Conservation (phyloP, 2,329 filamentous ascomycete genomes). For the Ascomycota sp. region DNA sequence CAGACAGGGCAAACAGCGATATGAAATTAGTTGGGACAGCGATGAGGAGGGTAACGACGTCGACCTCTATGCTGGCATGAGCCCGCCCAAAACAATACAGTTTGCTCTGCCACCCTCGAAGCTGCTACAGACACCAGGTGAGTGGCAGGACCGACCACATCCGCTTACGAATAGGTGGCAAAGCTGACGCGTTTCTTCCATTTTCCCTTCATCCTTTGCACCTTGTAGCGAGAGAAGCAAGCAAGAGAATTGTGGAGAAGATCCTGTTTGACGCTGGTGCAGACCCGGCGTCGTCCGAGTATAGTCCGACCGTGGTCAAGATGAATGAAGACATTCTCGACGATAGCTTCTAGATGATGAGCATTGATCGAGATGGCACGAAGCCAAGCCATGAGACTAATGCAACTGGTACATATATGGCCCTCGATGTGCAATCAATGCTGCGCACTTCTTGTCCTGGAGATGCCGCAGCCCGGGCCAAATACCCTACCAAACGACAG, state of each 20-base stretch:
- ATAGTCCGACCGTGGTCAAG: slow-evolving; percentile 43
- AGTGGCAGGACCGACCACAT: slow-evolving; percentile 6
- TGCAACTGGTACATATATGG: no score
- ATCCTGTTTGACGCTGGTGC: slow-evolving; percentile 55
- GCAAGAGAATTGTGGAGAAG: slow-evolving; percentile 60
- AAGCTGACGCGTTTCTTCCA: no score
- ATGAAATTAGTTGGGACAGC: slow-evolving; percentile 51
- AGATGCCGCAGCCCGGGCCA: no score
- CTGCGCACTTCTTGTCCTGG: no score
- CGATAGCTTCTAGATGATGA: slow-evolving; percentile 29
- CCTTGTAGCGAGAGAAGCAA: slow-evolving; percentile 47
- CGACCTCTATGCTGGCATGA: slow-evolving; percentile 46
- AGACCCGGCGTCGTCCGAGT: slow-evolving; percentile 29
- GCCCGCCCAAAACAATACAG: slow-evolving; percentile 82
- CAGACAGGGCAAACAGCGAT: slow-evolving; percentile 13
- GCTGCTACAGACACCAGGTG: slow-evolving; percentile 59
- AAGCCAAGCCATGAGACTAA: neutral
- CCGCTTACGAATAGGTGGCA: neutral
- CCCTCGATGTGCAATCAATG: no score
- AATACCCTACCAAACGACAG: no score
- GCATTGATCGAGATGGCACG: neutral
- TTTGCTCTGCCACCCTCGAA: slow-evolving; percentile 60
- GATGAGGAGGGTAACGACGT: slow-evolving; percentile 46
- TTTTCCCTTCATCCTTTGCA: no score
- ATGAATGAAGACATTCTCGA: slow-evolving; percentile 39